A percentile compares a stretch with the other conserved stretches of the same genome.
These are phyloP conservation scores for Pleurotus tuber-regium DNA, from an alignment of 768 basidiomycete genomes.

Conservation along the genomic window DNA sequence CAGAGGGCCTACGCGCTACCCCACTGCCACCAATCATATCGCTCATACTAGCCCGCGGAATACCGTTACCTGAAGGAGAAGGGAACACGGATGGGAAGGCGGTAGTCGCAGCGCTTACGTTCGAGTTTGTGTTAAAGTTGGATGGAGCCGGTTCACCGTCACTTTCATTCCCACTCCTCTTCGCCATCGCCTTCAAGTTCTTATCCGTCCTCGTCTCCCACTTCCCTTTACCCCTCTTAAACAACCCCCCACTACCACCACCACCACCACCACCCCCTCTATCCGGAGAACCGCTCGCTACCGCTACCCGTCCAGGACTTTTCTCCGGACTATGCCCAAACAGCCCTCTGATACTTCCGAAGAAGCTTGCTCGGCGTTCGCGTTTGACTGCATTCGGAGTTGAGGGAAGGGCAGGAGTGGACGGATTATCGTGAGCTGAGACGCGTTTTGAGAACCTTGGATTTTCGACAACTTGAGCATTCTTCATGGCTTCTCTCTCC, in stretches of 20 bases:
- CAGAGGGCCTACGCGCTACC: conserved; percentile 19
- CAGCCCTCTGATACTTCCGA: conserved; percentile 45
- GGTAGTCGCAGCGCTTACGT: too few species aligned
- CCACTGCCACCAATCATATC: conserved; percentile 20
- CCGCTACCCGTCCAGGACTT: too few species aligned
- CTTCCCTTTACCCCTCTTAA: conserved; percentile 1
- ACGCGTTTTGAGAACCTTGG: conserved; percentile 42
- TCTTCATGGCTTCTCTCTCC: conserved; percentile 19
- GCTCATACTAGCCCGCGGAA: conserved; percentile 14
- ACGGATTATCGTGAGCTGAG: too few species aligned
- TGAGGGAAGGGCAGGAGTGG: too few species aligned
- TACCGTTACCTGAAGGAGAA: conserved; percentile 17
- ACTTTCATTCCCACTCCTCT: conserved; percentile 8
- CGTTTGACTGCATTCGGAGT: too few species aligned
- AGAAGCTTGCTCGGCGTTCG: conserved; percentile 20
- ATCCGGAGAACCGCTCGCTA: too few species aligned
- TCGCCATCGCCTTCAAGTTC: conserved; percentile 17
- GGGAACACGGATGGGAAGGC: conserved; percentile 10
- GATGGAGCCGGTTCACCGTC: conserved; percentile 10
- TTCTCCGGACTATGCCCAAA: conserved; percentile 29
- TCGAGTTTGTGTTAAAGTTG: too few species aligned
- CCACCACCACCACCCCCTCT: conserved; percentile 13
- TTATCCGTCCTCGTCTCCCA: conserved; percentile 25
- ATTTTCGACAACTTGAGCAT: conserved; percentile 54
- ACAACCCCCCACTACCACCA: conserved; percentile 6